Percentiles rank a stretch among this genome's conserved stretches.
Conservation (phyloP, 129 eudicot genomes). For the Pulicaria dysenterica region DNA sequence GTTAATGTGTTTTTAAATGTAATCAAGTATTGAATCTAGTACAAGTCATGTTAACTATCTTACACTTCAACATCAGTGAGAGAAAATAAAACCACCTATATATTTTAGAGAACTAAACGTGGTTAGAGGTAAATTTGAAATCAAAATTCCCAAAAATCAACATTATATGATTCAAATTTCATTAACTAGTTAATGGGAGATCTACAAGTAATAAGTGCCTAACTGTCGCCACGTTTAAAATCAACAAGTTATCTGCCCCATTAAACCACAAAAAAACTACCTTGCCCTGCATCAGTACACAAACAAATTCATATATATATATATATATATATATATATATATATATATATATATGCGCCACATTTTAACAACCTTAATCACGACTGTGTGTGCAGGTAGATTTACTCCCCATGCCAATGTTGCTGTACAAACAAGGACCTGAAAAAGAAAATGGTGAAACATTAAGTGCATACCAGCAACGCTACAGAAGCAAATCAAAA, state of each 20-base stretch:
- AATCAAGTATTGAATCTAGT: constrained; percentile 20
- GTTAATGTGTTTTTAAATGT: neutral
- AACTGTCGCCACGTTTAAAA: neutral
- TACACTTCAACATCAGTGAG: constrained; percentile 13
- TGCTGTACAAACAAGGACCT: constrained; percentile 99
- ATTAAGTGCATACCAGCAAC: constrained; percentile 21
- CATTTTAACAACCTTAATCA: constrained; percentile 72
- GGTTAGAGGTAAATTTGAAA: constrained; percentile 2
- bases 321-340: neutral
- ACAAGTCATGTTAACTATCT: constrained; percentile 10
- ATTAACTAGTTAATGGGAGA: constrained; percentile 10
- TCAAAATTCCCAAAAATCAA: constrained; percentile 12
- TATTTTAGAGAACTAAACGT: neutral
- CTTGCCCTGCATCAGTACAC: constrained; percentile 3
- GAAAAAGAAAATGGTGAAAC: constrained; percentile 33
- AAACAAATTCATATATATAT: constrained; percentile 1
- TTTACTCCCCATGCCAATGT: constrained; percentile 99
- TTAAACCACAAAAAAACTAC: neutral
- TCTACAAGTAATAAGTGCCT: constrained; percentile 18
- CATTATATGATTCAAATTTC: neutral
- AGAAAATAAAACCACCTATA: neutral
- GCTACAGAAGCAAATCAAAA: constrained; percentile 26
- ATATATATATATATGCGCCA: neutral
- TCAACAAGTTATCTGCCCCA: constrained; percentile 13
- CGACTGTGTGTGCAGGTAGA: constrained; percentile 99